Percentiles rank a stretch among this genome's conserved stretches.
Evolutionary conservation across 75 land plant species (phyloP).

Genomic region (Isoetes taiwanensis): DNA sequence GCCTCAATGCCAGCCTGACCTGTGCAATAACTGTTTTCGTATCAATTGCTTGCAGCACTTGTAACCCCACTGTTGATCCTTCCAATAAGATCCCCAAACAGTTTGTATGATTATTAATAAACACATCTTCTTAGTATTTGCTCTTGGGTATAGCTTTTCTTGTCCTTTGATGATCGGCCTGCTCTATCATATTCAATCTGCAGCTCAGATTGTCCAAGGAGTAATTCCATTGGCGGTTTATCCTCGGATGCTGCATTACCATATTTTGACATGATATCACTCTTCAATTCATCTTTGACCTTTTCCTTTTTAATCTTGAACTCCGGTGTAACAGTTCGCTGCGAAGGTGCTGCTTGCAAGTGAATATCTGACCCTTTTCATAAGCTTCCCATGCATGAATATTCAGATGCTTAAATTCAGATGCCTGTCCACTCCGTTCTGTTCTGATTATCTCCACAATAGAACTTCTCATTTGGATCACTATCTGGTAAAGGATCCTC

Average conservation of each 20-base stretch:
- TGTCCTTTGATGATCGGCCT: constrained; percentile 68
- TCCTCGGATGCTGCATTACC: constrained; percentile 84
- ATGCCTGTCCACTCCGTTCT: constrained; percentile 67
- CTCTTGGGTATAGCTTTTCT: constrained; percentile 61
- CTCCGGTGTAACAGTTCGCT: constrained; percentile 56
- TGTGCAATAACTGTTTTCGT: constrained; percentile 82
- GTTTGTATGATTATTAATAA: constrained; percentile 72
- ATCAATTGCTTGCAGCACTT: constrained; percentile 70
- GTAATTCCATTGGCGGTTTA: constrained; percentile 53
- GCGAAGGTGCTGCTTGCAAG: constrained; percentile 87
- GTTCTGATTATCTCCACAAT: constrained; percentile 77
- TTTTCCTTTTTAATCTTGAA: constrained; percentile 63
- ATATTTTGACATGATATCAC: constrained; percentile 58
- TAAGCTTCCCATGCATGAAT: constrained; percentile 88
- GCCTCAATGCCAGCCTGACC: constrained; percentile 92
- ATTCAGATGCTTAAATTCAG: constrained; percentile 80
- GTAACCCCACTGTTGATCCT: constrained; percentile 90
- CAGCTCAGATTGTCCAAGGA: constrained; percentile 74
- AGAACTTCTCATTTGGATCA: constrained; percentile 94
- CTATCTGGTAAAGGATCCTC: constrained; percentile 91
- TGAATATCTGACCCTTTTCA: constrained; percentile 91
- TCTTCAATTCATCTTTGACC: constrained; percentile 43
- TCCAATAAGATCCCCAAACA: constrained; percentile 99
- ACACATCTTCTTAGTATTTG: constrained; percentile 88
- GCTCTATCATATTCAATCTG: constrained; percentile 88